phyloP scores from a whole-genome alignment of 257 asterid genomes.

The Fraxinus excelsior region DNA sequence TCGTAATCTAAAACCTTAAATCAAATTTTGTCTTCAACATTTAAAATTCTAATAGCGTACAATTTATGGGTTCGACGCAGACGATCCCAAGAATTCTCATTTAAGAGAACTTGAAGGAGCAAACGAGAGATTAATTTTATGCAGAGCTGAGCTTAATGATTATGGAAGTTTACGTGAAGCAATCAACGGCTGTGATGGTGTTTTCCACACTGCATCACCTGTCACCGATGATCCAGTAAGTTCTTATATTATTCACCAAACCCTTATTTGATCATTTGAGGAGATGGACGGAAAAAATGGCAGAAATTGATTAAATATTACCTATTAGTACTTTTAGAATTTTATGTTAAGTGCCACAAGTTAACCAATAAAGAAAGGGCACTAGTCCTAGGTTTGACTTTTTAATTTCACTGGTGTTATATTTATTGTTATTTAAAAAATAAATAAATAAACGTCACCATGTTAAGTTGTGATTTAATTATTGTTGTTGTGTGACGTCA shows the following conservation, averaged over 20 bases:
- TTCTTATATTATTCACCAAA: neutral
- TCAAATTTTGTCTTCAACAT: neutral
- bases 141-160: slow-evolving; percentile 79
- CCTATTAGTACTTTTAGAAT: no score
- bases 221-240: slow-evolving; percentile 91
- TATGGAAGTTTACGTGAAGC: slow-evolving; percentile 71
- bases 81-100: slow-evolving; percentile 80
- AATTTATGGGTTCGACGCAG: slow-evolving; percentile 32
- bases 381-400: neutral
- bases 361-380: neutral
- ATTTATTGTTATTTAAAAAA: no score
- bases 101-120: slow-evolving; percentile 87
- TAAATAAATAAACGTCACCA: no score
- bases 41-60: neutral
- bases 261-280: neutral
- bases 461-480: no score
- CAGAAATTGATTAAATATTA: no score
- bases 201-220: slow-evolving; percentile 97
- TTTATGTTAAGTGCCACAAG: neutral
- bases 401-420: no score
- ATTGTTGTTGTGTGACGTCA: no score
- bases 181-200: slow-evolving; percentile 90
- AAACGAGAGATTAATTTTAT: slow-evolving; percentile 67
- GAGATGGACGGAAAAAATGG: neutral
- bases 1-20: neutral